Evolutionary conservation across 2,329 filamentous ascomycete species (phyloP), one percentile per base, ranked within the genome.

Genomic region (Epichloe aotearoae): DNA sequence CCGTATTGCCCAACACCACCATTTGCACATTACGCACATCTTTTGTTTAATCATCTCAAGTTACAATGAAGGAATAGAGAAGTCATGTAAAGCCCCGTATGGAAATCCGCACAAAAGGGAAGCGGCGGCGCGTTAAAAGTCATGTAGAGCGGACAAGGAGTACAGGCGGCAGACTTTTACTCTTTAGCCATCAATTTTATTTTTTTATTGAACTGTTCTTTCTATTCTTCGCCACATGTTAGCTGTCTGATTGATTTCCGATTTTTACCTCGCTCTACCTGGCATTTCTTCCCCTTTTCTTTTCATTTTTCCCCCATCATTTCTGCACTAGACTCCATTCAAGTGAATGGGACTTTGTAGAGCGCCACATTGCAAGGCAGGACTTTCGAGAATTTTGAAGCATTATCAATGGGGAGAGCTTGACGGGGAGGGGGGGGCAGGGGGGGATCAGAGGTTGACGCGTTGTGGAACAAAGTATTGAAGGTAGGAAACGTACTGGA

Each of bases 101-200:
- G 58, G 56, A 62, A 42, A 40, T 63, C 49, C 40, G 44, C 46
- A 41, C 47, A 53, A 43, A 46, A 55, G 40, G 57, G 58, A 58
- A 60, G 61, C 62, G 61, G 59, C 56, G 64, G 66, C 62, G 56
- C 62, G 54, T 54, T 57, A 66, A 67, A 69, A 68, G 55, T 69
- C 66, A 69, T 69, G 66, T 69, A 69, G 66, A 67, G 62, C 66
- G 63, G 61, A 60, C 58, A 59, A 62, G 65, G 66, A 67, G 64
- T 68, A 64, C 61, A 64, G 65, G 64, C 60, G 65, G 63, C 56
- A 57, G 60, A 57, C 53, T 55, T 54, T 52, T 51, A 50, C 34
- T 47, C 52, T 45, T 49, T 44, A 50, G 50, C 56, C 59, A 53
- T 59, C 44, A 50, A 44, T 19, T 50, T 59, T 54, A n/a, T 44